A percentile compares a stretch with the other conserved stretches of the same genome.
These are phyloP conservation scores for Boletellus deceptivus DNA, from an alignment of 1,284 basidiomycete genomes.

Conservation along the genomic window DNA sequence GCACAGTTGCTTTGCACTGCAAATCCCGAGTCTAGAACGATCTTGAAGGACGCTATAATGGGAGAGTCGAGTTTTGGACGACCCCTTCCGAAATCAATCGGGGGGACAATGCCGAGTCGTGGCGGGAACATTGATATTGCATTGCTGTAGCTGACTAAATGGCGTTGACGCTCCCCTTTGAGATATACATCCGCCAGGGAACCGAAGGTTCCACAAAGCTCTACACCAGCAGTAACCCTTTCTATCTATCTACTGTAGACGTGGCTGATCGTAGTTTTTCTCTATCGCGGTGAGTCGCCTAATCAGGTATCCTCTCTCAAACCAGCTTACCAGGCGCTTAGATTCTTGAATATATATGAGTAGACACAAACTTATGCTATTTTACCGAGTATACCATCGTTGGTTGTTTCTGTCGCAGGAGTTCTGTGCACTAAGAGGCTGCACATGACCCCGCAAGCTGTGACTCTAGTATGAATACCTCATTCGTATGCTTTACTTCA, in stretches of 20 bases:
- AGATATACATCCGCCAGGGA: conserved; percentile 41
- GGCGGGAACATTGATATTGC: conserved; percentile 57
- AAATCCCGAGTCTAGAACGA: conserved; percentile 48
- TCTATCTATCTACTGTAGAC: neutral
- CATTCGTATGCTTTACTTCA: too few relatives aligned
- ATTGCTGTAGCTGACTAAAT: conserved; percentile 61
- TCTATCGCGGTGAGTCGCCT: conserved; percentile 3
- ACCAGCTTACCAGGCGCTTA: neutral
- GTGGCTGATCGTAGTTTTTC: neutral
- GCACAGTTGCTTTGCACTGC: conserved; percentile 55
- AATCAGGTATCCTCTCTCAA: neutral
- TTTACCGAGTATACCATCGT: neutral
- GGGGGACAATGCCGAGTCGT: conserved; percentile 37
- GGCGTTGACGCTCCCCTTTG: conserved; percentile 49
- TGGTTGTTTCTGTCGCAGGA: neutral
- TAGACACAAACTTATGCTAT: neutral
- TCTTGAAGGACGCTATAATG: conserved; percentile 54
- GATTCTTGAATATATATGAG: neutral
- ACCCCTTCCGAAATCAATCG: conserved; percentile 54
- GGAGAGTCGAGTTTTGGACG: conserved; percentile 60
- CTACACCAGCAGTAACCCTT: conserved; percentile 2
- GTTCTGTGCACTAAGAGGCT: conserved; percentile 2
- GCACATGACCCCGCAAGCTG: neutral
- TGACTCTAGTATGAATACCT: neutral
- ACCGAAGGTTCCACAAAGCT: conserved; percentile 24